Percentiles rank a stretch among this genome's conserved stretches.
Conservation (phyloP, 805 yeast species). For the Sugiyamaella mastotermitis region DNA sequence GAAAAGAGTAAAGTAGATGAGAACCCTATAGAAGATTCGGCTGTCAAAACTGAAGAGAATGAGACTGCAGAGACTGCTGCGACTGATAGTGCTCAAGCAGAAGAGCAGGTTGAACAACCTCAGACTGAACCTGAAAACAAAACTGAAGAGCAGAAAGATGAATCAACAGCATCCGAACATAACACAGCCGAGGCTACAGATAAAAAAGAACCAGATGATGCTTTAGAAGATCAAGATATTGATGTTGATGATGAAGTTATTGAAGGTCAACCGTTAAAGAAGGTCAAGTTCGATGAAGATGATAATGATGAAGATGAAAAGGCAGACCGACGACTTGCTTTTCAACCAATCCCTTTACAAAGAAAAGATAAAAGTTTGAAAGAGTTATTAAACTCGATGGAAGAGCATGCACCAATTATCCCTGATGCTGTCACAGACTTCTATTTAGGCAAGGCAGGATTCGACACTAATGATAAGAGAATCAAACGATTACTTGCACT, state of each 20-base stretch:
- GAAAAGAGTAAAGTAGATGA: not conserved
- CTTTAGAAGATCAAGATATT: not conserved
- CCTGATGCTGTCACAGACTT: conserved; percentile 97
- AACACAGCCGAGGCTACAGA: not conserved
- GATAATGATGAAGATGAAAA: conserved; percentile 20
- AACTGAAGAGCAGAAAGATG: not conserved
- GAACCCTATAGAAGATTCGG: not conserved
- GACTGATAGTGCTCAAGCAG: not conserved
- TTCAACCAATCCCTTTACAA: conserved; percentile 20
- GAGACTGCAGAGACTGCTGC: not conserved
- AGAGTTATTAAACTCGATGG: conserved; percentile 84
- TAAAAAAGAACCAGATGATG: not conserved
- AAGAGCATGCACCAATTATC: conserved; percentile 89
- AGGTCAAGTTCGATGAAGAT: conserved; percentile 1
- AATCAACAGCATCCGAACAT: not conserved
- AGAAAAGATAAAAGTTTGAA: conserved; percentile 39
- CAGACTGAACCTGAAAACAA: not conserved
- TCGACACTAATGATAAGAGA: conserved; percentile 69
- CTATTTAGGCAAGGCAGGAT: conserved; percentile 78
- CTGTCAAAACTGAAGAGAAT: not conserved
- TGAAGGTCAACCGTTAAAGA: conserved; percentile 2
- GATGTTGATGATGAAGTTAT: conserved; percentile 7
- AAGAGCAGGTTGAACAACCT: no score
- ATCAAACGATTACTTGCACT: conserved; percentile 81
- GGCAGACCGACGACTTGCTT: conserved; percentile 18